These are phyloP conservation scores for Paradendryphiella salina DNA, from an alignment of 2,329 filamentous ascomycete genomes.

Conservation along the genomic window DNA sequence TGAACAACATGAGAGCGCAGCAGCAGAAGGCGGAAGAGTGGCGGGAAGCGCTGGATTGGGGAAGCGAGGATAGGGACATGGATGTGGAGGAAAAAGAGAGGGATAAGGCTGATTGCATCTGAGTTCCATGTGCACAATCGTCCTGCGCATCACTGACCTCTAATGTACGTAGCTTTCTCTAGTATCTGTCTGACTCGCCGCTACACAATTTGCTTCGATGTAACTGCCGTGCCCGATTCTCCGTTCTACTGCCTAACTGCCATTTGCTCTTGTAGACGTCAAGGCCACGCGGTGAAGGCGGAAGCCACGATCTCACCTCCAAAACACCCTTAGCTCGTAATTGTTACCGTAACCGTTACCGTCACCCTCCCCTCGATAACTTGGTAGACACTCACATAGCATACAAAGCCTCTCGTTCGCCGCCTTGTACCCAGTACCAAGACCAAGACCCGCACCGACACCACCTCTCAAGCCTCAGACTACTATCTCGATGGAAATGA, in stretches of 20 bases:
- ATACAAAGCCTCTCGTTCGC: neutral
- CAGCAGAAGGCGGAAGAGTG: slow-evolving; percentile 21
- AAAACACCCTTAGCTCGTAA: neutral
- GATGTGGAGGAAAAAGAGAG: slow-evolving; percentile 1
- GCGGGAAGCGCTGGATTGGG: slow-evolving; percentile 26
- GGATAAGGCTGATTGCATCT: slow-evolving; percentile 8
- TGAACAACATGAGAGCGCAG: slow-evolving; percentile 17
- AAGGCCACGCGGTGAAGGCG: neutral
- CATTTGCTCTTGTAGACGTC: too few species aligned
- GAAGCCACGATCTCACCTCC: neutral
- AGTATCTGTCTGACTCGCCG: neutral
- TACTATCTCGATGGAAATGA: too few species aligned
- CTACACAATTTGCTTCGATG: neutral
- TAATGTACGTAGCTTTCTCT: neutral
- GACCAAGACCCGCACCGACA: too few species aligned
- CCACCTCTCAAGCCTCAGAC: neutral
- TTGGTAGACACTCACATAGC: neutral
- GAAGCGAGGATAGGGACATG: slow-evolving; percentile 5
- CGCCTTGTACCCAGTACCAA: neutral
- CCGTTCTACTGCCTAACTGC: too few species aligned
- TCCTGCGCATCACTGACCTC: neutral
- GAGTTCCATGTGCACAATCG: neutral
- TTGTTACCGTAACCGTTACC: too few species aligned
- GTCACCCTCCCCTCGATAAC: too few species aligned
- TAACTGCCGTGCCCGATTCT: too few species aligned